Percentiles rank a stretch among this genome's conserved stretches.
phyloP scores from a whole-genome alignment of 768 basidiomycete species.

The Kwoniella pini region DNA sequence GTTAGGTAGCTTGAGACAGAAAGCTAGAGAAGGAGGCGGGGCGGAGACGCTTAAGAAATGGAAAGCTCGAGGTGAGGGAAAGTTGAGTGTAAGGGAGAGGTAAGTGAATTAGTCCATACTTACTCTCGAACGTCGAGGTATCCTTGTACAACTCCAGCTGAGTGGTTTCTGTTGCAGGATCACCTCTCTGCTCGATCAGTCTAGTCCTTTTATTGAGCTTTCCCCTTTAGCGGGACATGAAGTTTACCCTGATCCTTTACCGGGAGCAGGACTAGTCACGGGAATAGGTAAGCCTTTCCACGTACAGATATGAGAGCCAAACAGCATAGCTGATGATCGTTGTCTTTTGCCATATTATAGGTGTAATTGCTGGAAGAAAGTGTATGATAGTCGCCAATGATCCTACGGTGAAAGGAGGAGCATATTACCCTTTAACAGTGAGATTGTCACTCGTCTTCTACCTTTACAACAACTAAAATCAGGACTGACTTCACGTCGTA shows the following conservation, averaged over 20 bases:
- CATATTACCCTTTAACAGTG: slow-evolving; percentile 84
- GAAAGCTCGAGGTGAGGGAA: slow-evolving; percentile 39
- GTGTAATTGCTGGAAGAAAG: slow-evolving; percentile 74
- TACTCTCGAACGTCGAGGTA: too few relatives aligned
- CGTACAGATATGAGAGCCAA: too few relatives aligned
- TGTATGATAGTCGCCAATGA: slow-evolving; percentile 93
- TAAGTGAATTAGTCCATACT: slow-evolving; percentile 6
- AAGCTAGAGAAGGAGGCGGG: slow-evolving; percentile 44
- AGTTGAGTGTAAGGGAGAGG: slow-evolving; percentile 41
- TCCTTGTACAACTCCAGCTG: too few relatives aligned
- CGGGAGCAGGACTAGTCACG: slow-evolving; percentile 87
- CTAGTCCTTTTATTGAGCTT: slow-evolving; percentile 86
- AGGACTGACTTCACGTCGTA: background rate
- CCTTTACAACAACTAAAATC: background rate
- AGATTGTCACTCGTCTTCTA: slow-evolving; percentile 17
- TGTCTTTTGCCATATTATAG: slow-evolving; percentile 38
- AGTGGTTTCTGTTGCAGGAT: slow-evolving; percentile 59
- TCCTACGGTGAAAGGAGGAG: slow-evolving; percentile 88
- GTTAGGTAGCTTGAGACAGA: slow-evolving; percentile 20
- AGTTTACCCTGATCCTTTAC: slow-evolving; percentile 72
- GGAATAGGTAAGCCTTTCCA: slow-evolving; percentile 60
- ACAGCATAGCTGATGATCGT: background rate
- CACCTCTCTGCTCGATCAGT: slow-evolving; percentile 73
- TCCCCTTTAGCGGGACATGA: slow-evolving; percentile 82
- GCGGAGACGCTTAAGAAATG: slow-evolving; percentile 32